Evolutionary conservation across 345 rosid genomes (phyloP).

Genomic region (Abelmoschus esculentus): DNA sequence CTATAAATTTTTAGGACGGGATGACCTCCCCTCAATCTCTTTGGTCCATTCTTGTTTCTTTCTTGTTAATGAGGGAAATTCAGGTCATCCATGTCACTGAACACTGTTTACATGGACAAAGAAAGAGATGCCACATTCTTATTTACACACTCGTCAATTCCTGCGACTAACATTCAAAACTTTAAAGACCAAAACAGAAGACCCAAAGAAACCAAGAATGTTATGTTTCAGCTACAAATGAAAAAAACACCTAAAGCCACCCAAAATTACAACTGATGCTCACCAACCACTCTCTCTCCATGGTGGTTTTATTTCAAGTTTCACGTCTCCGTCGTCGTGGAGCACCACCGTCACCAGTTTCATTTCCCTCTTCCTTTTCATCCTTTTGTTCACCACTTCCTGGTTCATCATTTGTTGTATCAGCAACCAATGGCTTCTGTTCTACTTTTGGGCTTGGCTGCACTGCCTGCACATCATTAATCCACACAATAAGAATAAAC

Average conservation of each 20-base stretch:
- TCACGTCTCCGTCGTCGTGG: slow-evolving; percentile 64
- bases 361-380: slow-evolving; percentile 37
- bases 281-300: not conserved
- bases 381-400: slow-evolving; percentile 32
- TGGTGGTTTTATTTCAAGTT: slow-evolving; percentile 17
- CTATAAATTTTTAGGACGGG: too few species aligned
- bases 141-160: slow-evolving; percentile 30
- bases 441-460: slow-evolving; percentile 34
- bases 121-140: slow-evolving; percentile 2
- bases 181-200: not conserved
- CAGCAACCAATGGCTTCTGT: slow-evolving; percentile 32
- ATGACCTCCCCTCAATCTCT: too few species aligned
- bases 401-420: slow-evolving; percentile 35
- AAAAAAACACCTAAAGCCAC: slow-evolving; percentile 14
- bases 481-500: not conserved
- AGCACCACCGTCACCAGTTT: slow-evolving; percentile 21
- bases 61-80: too few species aligned
- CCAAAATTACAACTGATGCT: slow-evolving; percentile 18
- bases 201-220: slow-evolving; percentile 1
- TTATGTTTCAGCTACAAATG: slow-evolving; percentile 14
- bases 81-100: too few species aligned
- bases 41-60: too few species aligned
- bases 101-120: too few species aligned
- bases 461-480: not conserved
- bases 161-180: slow-evolving; percentile 13